Conservation (phyloP, 495 filamentous ascomycete species). For the Cladorrhinum samala region DNA sequence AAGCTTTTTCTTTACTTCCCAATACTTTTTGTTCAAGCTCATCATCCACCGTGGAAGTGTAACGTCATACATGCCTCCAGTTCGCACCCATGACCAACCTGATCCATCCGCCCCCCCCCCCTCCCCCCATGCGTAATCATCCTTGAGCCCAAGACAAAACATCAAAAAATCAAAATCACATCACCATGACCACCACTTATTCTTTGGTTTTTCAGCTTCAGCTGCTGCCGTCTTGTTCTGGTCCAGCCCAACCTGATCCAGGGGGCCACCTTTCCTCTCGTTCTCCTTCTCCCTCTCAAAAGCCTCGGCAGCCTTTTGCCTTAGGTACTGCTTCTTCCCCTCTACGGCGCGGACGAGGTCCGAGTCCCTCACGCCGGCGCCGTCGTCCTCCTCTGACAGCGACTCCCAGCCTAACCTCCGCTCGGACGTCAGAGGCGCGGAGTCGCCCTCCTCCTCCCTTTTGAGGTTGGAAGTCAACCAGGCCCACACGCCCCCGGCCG, state of each 20-base stretch:
- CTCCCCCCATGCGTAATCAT: too few relatives aligned
- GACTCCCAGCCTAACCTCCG: constrained; percentile 31
- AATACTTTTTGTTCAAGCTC: neutral
- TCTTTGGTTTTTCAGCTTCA: constrained; percentile 2
- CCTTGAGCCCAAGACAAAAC: too few relatives aligned
- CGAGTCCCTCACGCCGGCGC: constrained; percentile 29
- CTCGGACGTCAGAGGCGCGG: constrained; percentile 3
- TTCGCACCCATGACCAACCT: too few relatives aligned
- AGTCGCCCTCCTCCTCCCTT: constrained; percentile 51
- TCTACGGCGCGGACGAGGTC: constrained; percentile 34
- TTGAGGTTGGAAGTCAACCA: constrained; percentile 47
- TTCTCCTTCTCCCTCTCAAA: constrained; percentile 45
- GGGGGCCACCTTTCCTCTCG: constrained; percentile 41
- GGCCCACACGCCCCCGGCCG: constrained; percentile 15
- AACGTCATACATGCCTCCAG: too few relatives aligned
- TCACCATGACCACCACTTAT: constrained; percentile 8
- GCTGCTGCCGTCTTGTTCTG: neutral
- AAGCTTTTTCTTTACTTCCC: neutral
- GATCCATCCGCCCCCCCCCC: neutral
- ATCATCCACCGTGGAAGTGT: too few relatives aligned
- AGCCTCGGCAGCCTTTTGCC: constrained; percentile 39
- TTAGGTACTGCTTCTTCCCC: constrained; percentile 22
- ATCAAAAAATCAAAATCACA: neutral
- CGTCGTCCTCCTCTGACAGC: constrained; percentile 33
- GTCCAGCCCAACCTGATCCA: constrained; percentile 40